Conservation (phyloP, 805 yeast genomes). For the Zygosaccharomyces pseudorouxii region DNA sequence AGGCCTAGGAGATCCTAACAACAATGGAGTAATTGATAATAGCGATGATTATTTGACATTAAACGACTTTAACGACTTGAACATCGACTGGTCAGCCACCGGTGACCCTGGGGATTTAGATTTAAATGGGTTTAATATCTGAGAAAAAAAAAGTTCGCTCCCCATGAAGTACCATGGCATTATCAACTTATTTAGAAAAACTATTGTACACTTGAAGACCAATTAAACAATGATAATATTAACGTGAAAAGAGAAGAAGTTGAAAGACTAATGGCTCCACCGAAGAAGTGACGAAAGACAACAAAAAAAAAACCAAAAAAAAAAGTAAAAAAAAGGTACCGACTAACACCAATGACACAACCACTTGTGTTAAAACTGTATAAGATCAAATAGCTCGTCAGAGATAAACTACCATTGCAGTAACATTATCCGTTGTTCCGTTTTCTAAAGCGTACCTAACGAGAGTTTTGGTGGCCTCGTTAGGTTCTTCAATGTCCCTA, state of each 20-base stretch:
- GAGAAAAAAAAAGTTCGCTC: neutral
- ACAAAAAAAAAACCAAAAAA: neutral
- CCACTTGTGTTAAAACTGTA: neutral
- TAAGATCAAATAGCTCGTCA: slow-evolving; percentile 8
- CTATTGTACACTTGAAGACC: slow-evolving; percentile 4
- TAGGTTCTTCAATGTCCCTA: slow-evolving; percentile 50
- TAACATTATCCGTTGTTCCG: slow-evolving; percentile 84
- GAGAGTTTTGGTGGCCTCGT: slow-evolving; percentile 59
- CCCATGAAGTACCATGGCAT: neutral
- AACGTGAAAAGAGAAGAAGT: neutral
- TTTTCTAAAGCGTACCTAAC: slow-evolving; percentile 71
- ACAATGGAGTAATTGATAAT: slow-evolving; percentile 14
- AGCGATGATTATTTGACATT: slow-evolving; percentile 34
- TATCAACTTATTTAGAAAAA: slow-evolving; percentile 1
- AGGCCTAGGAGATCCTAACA: slow-evolving; percentile 7
- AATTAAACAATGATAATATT: neutral
- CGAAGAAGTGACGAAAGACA: neutral
- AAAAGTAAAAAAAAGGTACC: slow-evolving; percentile 4
- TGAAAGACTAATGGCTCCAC: neutral
- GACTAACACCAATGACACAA: neutral
- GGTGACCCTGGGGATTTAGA: slow-evolving; percentile 32
- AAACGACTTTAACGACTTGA: slow-evolving; percentile 35
- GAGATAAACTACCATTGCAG: slow-evolving; percentile 76
- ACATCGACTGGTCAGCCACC: slow-evolving; percentile 32
- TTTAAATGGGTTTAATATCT: slow-evolving; percentile 27